Evolutionary conservation across 306 rosid genomes (phyloP).

Genomic region (Vachellia collinsii): DNA sequence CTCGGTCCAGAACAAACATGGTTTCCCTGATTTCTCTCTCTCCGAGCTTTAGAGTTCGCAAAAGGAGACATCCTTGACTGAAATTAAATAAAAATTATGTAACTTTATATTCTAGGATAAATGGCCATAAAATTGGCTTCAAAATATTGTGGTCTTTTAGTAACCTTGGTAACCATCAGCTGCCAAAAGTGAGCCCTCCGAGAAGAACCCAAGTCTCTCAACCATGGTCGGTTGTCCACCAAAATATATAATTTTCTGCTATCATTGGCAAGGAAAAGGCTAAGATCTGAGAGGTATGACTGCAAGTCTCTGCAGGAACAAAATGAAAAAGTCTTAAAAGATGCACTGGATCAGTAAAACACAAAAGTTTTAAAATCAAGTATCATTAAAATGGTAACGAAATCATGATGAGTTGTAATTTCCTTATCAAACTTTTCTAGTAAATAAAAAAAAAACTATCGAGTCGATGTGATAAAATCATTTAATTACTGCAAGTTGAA

Average conservation of each 20-base stretch:
- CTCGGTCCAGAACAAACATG: conserved; percentile 49
- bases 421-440: neutral
- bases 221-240: conserved; percentile 97
- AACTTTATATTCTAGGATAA: conserved; percentile 18
- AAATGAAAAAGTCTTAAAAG: conserved; percentile 29
- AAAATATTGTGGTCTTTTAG: conserved; percentile 18
- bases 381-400: neutral
- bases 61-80: conserved; percentile 99
- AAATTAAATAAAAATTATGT: conserved; percentile 27
- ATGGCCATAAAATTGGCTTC: conserved; percentile 30
- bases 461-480: neutral
- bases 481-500: conserved; percentile 2
- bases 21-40: conserved; percentile 52
- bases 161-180: conserved; percentile 94
- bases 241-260: conserved; percentile 76
- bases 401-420: neutral
- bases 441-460: conserved; percentile 6
- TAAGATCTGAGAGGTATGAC: conserved; percentile 89
- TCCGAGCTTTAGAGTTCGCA: conserved; percentile 71
- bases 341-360: conserved; percentile 26
- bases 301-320: conserved; percentile 79
- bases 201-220: conserved; percentile 70
- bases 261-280: conserved; percentile 75
- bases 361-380: neutral
- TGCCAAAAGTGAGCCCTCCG: conserved; percentile 91